phyloP scores from a whole-genome alignment of 345 rosid genomes.

The Lagerstroemia speciosa region DNA sequence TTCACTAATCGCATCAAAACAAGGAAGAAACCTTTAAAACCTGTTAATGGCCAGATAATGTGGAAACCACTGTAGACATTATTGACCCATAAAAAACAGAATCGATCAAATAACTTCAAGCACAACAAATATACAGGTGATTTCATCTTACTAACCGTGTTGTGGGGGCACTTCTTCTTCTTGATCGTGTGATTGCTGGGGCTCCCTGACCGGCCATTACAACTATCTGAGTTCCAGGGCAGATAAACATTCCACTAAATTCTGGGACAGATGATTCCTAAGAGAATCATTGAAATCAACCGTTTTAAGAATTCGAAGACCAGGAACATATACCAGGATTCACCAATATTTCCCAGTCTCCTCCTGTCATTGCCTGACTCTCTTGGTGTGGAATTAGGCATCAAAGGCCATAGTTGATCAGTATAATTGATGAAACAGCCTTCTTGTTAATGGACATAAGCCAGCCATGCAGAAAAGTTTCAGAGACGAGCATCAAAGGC shows the following conservation, averaged over 20 bases:
- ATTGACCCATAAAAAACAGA: constrained; percentile 14
- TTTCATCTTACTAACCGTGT: constrained; percentile 74
- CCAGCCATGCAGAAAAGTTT: constrained; percentile 7
- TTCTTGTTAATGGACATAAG: too few species aligned
- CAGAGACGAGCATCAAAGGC: constrained; percentile 18
- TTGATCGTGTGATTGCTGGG: constrained; percentile 82
- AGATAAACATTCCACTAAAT: constrained; percentile 64
- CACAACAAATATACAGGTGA: background rate
- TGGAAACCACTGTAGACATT: constrained; percentile 64
- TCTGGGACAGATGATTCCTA: constrained; percentile 60
- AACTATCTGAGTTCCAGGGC: constrained; percentile 84
- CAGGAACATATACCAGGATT: constrained; percentile 83
- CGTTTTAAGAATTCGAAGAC: constrained; percentile 84
- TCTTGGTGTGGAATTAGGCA: constrained; percentile 61
- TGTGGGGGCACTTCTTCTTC: constrained; percentile 88
- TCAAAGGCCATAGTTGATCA: background rate
- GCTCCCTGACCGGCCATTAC: constrained; percentile 98
- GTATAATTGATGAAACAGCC: background rate
- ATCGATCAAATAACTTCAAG: constrained; percentile 1
- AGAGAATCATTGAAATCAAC: constrained; percentile 73
- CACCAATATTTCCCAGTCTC: constrained; percentile 83
- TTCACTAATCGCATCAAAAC: constrained; percentile 76
- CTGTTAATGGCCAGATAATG: constrained; percentile 85
- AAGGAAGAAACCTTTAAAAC: constrained; percentile 95
- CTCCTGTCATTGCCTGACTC: constrained; percentile 72